Conservation (phyloP, 306 rosid genomes). For the Malus asiatica region DNA sequence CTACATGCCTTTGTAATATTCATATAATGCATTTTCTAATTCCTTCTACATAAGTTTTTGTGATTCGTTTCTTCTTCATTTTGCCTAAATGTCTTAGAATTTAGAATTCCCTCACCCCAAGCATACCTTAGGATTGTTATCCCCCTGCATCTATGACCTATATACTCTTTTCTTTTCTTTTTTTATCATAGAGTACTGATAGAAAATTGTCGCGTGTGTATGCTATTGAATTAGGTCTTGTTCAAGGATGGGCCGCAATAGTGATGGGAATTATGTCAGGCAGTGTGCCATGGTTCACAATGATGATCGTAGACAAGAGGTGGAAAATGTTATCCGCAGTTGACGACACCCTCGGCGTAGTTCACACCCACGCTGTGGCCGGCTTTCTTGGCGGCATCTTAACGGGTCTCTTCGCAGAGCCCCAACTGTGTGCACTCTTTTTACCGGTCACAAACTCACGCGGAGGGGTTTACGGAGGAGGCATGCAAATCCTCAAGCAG, state of each 20-base stretch:
- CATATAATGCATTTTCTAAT: too few relatives aligned
- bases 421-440: constrained; percentile 32
- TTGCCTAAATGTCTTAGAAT: too few relatives aligned
- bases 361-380: constrained; percentile 64
- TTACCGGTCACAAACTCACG: constrained; percentile 23
- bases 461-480: constrained; percentile 48
- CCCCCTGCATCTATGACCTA: too few relatives aligned
- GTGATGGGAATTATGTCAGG: constrained; percentile 54
- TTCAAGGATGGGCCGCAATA: constrained; percentile 68
- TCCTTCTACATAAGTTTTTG: too few relatives aligned
- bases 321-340: constrained; percentile 23
- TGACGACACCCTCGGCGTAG: constrained; percentile 56
- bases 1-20: too few relatives aligned
- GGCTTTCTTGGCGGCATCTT: constrained; percentile 49
- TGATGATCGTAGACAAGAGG: constrained; percentile 54
- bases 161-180: not conserved
- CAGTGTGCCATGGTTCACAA: constrained; percentile 54
- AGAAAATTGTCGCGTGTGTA: not conserved
- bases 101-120: too few relatives aligned
- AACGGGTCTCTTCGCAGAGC: constrained; percentile 51
- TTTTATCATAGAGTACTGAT: not conserved
- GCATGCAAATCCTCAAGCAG: constrained; percentile 44
- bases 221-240: constrained; percentile 26
- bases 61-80: too few relatives aligned
- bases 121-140: too few relatives aligned